These are phyloP conservation scores for Alternaria sp. DNA, from an alignment of 2,329 filamentous ascomycete genomes.

Conservation along the genomic window DNA sequence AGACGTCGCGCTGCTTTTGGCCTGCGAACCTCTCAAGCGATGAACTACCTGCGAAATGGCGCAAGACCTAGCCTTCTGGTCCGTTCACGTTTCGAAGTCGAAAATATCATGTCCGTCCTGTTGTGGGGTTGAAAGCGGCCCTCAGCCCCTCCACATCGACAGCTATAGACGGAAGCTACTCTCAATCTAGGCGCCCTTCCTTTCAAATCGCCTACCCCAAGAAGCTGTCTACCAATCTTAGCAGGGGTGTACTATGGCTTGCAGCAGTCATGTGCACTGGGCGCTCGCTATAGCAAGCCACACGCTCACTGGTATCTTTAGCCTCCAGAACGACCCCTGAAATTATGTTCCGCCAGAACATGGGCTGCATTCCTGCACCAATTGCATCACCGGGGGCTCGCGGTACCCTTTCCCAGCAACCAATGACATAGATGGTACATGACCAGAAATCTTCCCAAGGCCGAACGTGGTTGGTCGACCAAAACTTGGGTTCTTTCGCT, in stretches of 20 bases:
- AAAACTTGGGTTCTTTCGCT: constrained; percentile 16
- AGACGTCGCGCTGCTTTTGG: constrained; percentile 45
- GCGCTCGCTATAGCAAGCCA: constrained; percentile 24
- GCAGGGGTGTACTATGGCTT: constrained; percentile 30
- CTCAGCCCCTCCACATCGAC: constrained; percentile 30
- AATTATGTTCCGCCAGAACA: constrained; percentile 26
- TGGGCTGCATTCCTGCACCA: constrained; percentile 37
- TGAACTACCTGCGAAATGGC: constrained; percentile 28
- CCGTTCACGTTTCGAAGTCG: constrained; percentile 31
- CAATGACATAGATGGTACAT: constrained; percentile 20
- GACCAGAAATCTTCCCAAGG: constrained; percentile 19
- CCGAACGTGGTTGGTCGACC: constrained; percentile 16
- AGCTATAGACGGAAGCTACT: constrained; percentile 31
- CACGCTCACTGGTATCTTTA: constrained; percentile 27
- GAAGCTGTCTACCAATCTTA: constrained; percentile 22
- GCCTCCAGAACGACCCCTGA: constrained; percentile 28
- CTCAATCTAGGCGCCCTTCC: constrained; percentile 32
- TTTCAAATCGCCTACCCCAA: constrained; percentile 15
- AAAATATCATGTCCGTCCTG: constrained; percentile 33
- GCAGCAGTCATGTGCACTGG: constrained; percentile 34
- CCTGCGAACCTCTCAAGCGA: constrained; percentile 23
- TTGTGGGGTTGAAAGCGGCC: constrained; percentile 41
- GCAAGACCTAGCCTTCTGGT: constrained; percentile 25
- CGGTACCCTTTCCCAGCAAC: constrained; percentile 16
- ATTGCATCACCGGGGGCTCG: constrained; percentile 25